Conservation (phyloP, 352 stramenopile genomes). For the Thalassiosira mediterranea region DNA sequence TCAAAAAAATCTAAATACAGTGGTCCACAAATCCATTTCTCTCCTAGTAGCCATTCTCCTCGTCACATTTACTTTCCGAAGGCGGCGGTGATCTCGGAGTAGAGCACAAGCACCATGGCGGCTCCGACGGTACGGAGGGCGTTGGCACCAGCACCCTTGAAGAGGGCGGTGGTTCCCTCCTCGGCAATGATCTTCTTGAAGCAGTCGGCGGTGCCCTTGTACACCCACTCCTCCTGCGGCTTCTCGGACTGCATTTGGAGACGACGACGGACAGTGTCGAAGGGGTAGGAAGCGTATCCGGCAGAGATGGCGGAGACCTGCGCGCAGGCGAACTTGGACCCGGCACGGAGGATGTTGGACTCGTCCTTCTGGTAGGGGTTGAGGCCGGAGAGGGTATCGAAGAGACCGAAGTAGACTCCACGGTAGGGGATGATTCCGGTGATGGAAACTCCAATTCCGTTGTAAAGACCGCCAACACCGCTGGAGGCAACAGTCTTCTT, state of each 20-base stretch:
- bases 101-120: constrained; percentile 98
- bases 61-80: too few species aligned
- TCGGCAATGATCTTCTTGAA: constrained; percentile 96
- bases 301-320: constrained; percentile 85
- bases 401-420: constrained; percentile 97
- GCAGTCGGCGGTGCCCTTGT: constrained; percentile 96
- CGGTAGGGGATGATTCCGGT: constrained; percentile 99
- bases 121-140: constrained; percentile 97
- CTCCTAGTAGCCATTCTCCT: too few species aligned
- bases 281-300: constrained; percentile 88
- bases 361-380: constrained; percentile 89
- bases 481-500: constrained; percentile 89
- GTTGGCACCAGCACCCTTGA: constrained; percentile 99
- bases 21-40: too few species aligned
- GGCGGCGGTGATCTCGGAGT: constrained; percentile 97
- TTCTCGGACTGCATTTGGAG: constrained; percentile 93
- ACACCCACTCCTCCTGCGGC: constrained; percentile 92
- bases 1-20: too few species aligned
- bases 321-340: constrained; percentile 87
- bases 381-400: constrained; percentile 95
- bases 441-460: constrained; percentile 98
- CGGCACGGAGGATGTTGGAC: constrained; percentile 78
- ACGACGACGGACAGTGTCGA: constrained; percentile 90
- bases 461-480: constrained; percentile 94
- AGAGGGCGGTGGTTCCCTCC: constrained; percentile 94